Conservation (phyloP, 176 grass and related monocot species). For the Elymus sibiricus region DNA sequence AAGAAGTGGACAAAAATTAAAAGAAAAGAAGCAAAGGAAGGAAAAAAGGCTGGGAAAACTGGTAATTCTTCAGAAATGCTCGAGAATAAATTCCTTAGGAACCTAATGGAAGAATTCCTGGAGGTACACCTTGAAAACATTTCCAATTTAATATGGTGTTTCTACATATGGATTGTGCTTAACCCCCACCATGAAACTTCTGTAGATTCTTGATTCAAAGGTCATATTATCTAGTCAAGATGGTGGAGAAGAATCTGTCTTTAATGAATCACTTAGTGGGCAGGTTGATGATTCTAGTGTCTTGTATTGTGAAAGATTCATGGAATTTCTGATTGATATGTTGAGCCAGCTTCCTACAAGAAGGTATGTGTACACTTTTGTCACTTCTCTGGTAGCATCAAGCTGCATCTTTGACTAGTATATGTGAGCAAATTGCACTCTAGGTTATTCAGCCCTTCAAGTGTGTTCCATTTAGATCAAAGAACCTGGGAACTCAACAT, state of each 20-base stretch:
- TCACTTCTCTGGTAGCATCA: constrained; percentile 13
- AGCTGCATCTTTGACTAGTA: constrained; percentile 1
- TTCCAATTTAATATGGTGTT: constrained; percentile 9
- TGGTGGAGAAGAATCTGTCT: constrained; percentile 38
- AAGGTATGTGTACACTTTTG: constrained; percentile 42
- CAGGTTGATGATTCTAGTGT: constrained; percentile 82
- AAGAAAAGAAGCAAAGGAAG: constrained; percentile 87
- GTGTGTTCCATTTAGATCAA: neutral
- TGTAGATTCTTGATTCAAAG: constrained; percentile 85
- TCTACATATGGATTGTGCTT: constrained; percentile 18
- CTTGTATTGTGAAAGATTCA: constrained; percentile 97
- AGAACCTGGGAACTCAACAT: constrained; percentile 12
- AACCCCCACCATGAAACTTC: neutral
- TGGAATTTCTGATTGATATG: constrained; percentile 99
- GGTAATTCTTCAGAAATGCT: constrained; percentile 56
- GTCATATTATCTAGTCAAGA: constrained; percentile 53
- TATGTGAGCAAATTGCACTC: neutral
- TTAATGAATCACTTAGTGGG: constrained; percentile 45
- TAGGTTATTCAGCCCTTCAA: neutral
- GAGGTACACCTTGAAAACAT: constrained; percentile 50
- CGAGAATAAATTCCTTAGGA: constrained; percentile 74
- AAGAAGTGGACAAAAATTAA: constrained; percentile 97
- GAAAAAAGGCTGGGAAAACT: constrained; percentile 55
- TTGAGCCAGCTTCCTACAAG: constrained; percentile 98
- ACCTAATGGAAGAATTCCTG: constrained; percentile 92